Evolutionary conservation across 352 stramenopile genomes (phyloP), one percentile per base, ranked within the genome.

Genomic region (Globisporangium echinulatum): DNA sequence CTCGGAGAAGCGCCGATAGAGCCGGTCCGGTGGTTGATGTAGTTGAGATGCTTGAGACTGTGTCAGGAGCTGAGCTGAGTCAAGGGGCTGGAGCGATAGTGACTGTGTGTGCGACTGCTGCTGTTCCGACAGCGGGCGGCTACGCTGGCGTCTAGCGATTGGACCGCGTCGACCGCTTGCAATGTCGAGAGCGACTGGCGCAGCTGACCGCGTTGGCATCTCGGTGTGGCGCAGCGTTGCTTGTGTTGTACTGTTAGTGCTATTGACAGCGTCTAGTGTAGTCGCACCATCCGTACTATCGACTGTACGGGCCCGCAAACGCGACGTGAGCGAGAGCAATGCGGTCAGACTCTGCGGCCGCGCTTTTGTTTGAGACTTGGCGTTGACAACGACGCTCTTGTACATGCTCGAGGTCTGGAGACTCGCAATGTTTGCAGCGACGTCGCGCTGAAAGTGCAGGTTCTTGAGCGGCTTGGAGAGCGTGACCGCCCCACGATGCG

Each of bases 381-480:
- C 39, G 40, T 49, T 7, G 52, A 58, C 36, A 37, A 56, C 39
- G 11, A 66, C 44, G 37, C 57, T 52, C 42, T 52, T 51, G 40
- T 55, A 68, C 52, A 80, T 62, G 0, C 61, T 61, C 56, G 73
- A 76, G 25, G 72, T 72, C 36, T 89, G 71, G 19, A 87, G 72
- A 9, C 67, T 72, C n/a, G 69, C 69, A 0, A 88, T 58, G 61
- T 69, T 76, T 5, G 77, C 62, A 6, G 70, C 68, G 17, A 91
- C 75, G 47, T 87, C 75, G 7, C 66, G 64, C 47, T 81, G 68
- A 59, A 91, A 89, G 36, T 81, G 68, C 67, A 83, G 68, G 56
- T 86, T 87, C n/a, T 77, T 79, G 7, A 76, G 79, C 47, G 82
- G 82, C 17, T 83, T 82, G 43, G 64, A 80, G 54, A 91, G 80